Percentiles rank a stretch among this genome's conserved stretches.
Conservation (phyloP, 371 early-diverging fungal genomes). For the Conidiobolus incongruus region DNA sequence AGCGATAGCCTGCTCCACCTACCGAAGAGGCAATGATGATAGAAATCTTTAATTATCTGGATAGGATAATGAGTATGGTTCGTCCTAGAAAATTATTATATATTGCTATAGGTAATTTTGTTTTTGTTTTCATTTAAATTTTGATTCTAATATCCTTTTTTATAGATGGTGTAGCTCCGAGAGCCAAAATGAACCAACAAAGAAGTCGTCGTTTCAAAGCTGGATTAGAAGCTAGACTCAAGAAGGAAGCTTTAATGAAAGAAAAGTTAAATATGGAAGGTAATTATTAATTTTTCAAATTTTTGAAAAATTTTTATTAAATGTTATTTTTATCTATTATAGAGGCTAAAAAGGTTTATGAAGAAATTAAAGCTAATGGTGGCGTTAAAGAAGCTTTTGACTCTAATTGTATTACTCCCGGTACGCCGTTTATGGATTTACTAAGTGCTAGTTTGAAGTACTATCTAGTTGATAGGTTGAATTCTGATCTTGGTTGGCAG, state of each 20-base stretch:
- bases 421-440: slow-evolving; percentile 73
- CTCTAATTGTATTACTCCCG: slow-evolving; percentile 98
- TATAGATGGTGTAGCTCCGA: slow-evolving; percentile 94
- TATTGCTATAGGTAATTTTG: slow-evolving; percentile 52
- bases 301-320: slow-evolving; percentile 85
- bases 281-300: slow-evolving; percentile 76
- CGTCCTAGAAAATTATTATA: slow-evolving; percentile 87
- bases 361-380: slow-evolving; percentile 9
- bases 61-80: slow-evolving; percentile 72
- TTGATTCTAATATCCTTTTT: neutral
- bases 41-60: slow-evolving; percentile 83
- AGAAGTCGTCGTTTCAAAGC: slow-evolving; percentile 94
- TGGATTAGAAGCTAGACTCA: slow-evolving; percentile 59
- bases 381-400: slow-evolving; percentile 57
- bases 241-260: slow-evolving; percentile 44
- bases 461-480: slow-evolving; percentile 69
- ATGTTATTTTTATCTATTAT: slow-evolving; percentile 11
- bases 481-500: slow-evolving; percentile 75
- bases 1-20: slow-evolving; percentile 52
- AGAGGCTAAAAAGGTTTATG: neutral
- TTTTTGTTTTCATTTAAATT: neutral
- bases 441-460: slow-evolving; percentile 69
- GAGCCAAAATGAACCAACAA: slow-evolving; percentile 99
- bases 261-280: slow-evolving; percentile 33
- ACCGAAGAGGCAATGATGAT: slow-evolving; percentile 85